These are phyloP conservation scores for Lachnellula arida DNA, from an alignment of 2,329 filamentous ascomycete species.

Conservation along the genomic window DNA sequence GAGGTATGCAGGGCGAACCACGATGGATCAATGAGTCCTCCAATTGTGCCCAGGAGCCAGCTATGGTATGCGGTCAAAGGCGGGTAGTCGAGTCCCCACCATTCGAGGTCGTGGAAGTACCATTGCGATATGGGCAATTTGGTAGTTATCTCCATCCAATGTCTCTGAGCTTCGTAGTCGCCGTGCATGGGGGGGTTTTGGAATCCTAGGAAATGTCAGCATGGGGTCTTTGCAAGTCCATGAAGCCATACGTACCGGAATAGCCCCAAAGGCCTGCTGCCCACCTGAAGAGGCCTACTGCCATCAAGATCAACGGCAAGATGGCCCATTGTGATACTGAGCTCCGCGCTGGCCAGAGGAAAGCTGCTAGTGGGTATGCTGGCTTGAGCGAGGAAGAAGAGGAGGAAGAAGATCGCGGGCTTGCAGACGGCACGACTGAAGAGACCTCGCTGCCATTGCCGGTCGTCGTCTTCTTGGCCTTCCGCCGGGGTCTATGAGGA, in stretches of 20 bases:
- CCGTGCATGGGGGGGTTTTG: constrained; percentile 85
- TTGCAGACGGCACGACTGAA: constrained; percentile 10
- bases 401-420: constrained; percentile 6
- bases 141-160: constrained; percentile 97
- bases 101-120: constrained; percentile 96
- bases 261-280: constrained; percentile 90
- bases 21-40: constrained; percentile 67
- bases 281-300: constrained; percentile 89
- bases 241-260: constrained; percentile 57
- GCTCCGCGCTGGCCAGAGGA: constrained; percentile 86
- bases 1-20: constrained; percentile 89
- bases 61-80: constrained; percentile 97
- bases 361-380: constrained; percentile 85
- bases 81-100: constrained; percentile 98
- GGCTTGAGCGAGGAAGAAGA: constrained; percentile 45
- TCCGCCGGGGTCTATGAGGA: constrained; percentile 57
- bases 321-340: constrained; percentile 88
- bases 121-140: constrained; percentile 87
- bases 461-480: constrained; percentile 49
- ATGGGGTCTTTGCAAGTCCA: neutral
- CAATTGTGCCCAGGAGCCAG: constrained; percentile 88
- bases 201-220: constrained; percentile 47
- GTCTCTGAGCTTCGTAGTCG: constrained; percentile 95
- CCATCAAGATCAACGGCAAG: constrained; percentile 82
- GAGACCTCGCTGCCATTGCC: constrained; percentile 33